phyloP scores from a whole-genome alignment of 441 rosid genomes.

The Pelargonium myrrhifolium region DNA sequence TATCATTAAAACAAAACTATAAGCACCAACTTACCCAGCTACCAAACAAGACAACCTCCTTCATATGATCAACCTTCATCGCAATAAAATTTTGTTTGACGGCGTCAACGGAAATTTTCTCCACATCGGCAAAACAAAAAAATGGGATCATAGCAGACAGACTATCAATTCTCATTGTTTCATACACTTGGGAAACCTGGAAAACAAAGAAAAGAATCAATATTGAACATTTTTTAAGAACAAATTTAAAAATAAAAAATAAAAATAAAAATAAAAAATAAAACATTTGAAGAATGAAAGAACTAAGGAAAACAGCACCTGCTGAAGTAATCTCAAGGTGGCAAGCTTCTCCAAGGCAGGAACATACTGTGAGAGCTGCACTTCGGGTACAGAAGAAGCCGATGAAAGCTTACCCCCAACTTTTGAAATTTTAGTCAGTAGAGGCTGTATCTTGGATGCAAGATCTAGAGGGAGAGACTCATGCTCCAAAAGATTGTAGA shows the following conservation, averaged over 20 bases:
- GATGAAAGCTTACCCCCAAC: constrained; percentile 86
- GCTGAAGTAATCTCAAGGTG: constrained; percentile 82
- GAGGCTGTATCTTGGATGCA: constrained; percentile 66
- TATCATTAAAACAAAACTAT: background rate
- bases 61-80: constrained; percentile 85
- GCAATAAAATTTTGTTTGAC: constrained; percentile 73
- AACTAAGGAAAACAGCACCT: constrained; percentile 36
- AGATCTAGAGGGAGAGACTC: constrained; percentile 84
- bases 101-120: constrained; percentile 90
- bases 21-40: constrained; percentile 44
- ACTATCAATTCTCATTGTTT: constrained; percentile 68
- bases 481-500: constrained; percentile 79
- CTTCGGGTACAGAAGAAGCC: constrained; percentile 85
- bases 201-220: constrained; percentile 10
- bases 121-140: constrained; percentile 67
- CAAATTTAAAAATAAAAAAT: too few relatives aligned
- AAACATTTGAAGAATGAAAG: constrained; percentile 4
- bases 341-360: constrained; percentile 78
- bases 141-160: constrained; percentile 81
- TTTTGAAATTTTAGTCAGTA: constrained; percentile 67
- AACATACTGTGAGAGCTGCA: constrained; percentile 78
- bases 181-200: constrained; percentile 90
- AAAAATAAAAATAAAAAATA: background rate
- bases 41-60: constrained; percentile 56
- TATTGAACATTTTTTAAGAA: background rate